Percentiles rank a stretch among this genome's conserved stretches.
Conservation (phyloP, 352 stramenopile genomes). For the Phytophthora citrophthora region DNA sequence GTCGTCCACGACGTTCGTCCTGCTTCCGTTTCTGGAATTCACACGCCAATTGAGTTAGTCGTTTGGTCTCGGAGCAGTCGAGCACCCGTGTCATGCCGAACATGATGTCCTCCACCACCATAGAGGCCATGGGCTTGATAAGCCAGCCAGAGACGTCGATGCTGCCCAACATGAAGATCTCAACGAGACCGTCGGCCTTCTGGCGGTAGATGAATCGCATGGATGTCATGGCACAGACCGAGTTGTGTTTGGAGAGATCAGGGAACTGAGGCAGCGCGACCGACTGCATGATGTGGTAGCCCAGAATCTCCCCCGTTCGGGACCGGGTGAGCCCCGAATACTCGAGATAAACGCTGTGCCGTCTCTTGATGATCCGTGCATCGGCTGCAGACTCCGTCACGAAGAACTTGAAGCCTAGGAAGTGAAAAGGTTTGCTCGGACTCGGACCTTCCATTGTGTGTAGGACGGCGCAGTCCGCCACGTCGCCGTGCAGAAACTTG, state of each 20-base stretch:
- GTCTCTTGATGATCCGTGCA: constrained; percentile 45
- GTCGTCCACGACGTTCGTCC: constrained; percentile 22
- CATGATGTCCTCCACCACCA: constrained; percentile 44
- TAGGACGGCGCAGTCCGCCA: constrained; percentile 39
- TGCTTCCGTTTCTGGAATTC: constrained; percentile 39
- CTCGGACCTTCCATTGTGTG: constrained; percentile 36
- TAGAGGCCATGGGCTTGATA: constrained; percentile 34
- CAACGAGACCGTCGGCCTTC: constrained; percentile 44
- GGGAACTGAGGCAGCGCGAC: constrained; percentile 55
- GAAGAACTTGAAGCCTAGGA: constrained; percentile 69
- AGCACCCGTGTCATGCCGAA: constrained; percentile 43
- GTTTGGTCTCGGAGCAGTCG: constrained; percentile 54
- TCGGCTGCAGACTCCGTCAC: constrained; percentile 44
- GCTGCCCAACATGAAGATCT: constrained; percentile 57
- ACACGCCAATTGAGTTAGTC: constrained; percentile 52
- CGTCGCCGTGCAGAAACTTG: constrained; percentile 49
- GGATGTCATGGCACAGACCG: constrained; percentile 42
- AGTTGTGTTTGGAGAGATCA: constrained; percentile 45
- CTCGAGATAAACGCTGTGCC: constrained; percentile 58
- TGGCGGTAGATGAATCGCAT: constrained; percentile 56
- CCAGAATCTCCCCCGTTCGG: constrained; percentile 39
- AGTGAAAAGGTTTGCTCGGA: constrained; percentile 46
- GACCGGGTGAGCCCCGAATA: constrained; percentile 46
- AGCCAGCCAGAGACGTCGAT: constrained; percentile 45
- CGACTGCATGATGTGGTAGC: constrained; percentile 62